These are phyloP conservation scores for Penicillium glabrum DNA, from an alignment of 2,329 filamentous ascomycete species.

Conservation along the genomic window DNA sequence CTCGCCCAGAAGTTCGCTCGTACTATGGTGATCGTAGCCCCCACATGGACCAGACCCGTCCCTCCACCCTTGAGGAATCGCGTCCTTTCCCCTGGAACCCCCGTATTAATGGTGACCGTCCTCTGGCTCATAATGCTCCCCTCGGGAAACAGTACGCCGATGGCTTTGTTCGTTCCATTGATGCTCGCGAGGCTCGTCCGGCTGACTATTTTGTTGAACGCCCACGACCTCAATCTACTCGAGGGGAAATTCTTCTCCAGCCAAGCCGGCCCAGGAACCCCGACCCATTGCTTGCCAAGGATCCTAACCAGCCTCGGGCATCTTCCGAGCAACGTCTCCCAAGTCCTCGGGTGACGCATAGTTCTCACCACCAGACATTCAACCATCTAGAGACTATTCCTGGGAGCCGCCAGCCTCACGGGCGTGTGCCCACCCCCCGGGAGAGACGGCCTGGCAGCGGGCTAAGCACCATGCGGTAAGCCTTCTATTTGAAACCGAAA, in stretches of 20 bases:
- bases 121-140: conserved; percentile 16
- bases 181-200: conserved; percentile 24
- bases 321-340: conserved; percentile 11
- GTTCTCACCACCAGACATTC: conserved; percentile 17
- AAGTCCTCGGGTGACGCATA: conserved; percentile 9
- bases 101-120: conserved; percentile 17
- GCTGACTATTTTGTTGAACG: conserved; percentile 20
- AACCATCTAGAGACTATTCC: conserved; percentile 4
- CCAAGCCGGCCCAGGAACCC: conserved; percentile 10
- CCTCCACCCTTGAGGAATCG: conserved; percentile 9
- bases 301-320: conserved; percentile 12
- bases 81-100: conserved; percentile 14
- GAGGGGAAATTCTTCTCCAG: conserved; percentile 15
- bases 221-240: conserved; percentile 12
- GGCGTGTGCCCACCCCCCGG: conserved; percentile 7
- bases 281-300: conserved; percentile 14
- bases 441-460: conserved; percentile 19
- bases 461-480: conserved; percentile 20
- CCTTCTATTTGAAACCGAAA: background rate
- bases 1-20: conserved; percentile 15
- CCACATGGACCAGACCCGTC: conserved; percentile 9
- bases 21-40: conserved; percentile 22
- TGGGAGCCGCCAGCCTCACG: conserved; percentile 10
- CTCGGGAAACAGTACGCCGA: conserved; percentile 34
- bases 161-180: conserved; percentile 38